Base-by-base conservation (phyloP, 2,329 filamentous ascomycete species). In the Alternaria triticina region DNA sequence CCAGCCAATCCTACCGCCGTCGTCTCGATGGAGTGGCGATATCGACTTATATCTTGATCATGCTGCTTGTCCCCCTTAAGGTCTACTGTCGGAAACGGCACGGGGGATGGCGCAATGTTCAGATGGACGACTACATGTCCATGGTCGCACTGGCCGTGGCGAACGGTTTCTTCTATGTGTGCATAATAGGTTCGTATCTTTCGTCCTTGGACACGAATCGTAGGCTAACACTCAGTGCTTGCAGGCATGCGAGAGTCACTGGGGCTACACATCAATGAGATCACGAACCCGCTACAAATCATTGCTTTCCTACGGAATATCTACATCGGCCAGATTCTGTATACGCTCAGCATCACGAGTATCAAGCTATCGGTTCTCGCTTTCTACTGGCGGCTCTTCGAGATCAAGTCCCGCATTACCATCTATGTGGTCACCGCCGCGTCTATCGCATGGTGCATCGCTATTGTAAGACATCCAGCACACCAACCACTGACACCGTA, bases 321-420 rank as follows among this genome's bases (percentile, higher is more conserved):
- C 17, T 75, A 57, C 25, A 50, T 69, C 15, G 71, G 58, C 9
- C 64, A 74, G 10, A 59, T 75, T 1, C 40, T 75, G 5, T 75
- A 75, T 56, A 60, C 64, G 1, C 55, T 57, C 20, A 52, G 58
- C 9, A 69, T 74, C 12, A 52, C 58, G n/a, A 47, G 57, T 6
- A 68, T 70, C 36, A 75, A 75, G 49, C 66, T 74, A n/a, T 70
- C 71, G 0, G 64, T 75, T 3, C 50, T 75, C 1, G 71, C 70
- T 6, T 73, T 74, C 52, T 75, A 75, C 40, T 74, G 71, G 72
- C 66, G 68, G 3, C 56, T 75, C 13, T 75, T 75, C 12, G 62
- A 63, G n/a, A 57, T 74, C 33, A 67, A 65, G 27, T 58, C 68
- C 13, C 58, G 61, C 5, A 57, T 57, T 17, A 56, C 61, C 13